Evolutionary conservation across 2,329 filamentous ascomycete genomes (phyloP).

Genomic region (Coniochaeta sp.): DNA sequence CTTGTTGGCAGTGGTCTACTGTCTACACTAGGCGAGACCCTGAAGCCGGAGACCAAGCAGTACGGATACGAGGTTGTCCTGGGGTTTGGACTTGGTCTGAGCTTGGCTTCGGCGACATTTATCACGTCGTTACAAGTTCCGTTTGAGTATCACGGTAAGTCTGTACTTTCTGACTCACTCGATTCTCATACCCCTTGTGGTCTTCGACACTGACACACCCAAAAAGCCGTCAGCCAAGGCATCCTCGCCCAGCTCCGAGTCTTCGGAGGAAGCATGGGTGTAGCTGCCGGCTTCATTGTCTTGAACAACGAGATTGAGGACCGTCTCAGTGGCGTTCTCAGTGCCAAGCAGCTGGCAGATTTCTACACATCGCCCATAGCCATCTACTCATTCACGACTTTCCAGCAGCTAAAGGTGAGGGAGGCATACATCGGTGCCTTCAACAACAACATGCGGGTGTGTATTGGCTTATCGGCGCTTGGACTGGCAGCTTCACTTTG

Average conservation of each 20-base stretch:
- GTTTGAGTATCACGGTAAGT: conserved; percentile 15
- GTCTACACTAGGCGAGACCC: not conserved
- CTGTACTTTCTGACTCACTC: too few relatives aligned
- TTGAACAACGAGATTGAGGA: conserved; percentile 13
- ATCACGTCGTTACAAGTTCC: conserved; percentile 12
- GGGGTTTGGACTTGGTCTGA: conserved; percentile 10
- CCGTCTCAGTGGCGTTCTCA: conserved; percentile 9
- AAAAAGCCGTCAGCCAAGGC: conserved; percentile 13
- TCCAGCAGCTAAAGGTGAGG: conserved; percentile 10
- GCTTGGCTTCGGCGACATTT: conserved; percentile 12
- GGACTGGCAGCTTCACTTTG: conserved; percentile 9
- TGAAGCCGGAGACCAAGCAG: conserved; percentile 8
- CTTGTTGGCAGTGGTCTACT: conserved; percentile 10
- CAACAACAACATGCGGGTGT: conserved; percentile 13
- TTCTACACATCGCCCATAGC: conserved; percentile 13
- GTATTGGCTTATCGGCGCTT: conserved; percentile 10
- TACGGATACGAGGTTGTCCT: conserved; percentile 13
- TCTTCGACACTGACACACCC: not conserved
- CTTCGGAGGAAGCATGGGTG: conserved; percentile 19
- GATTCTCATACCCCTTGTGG: not conserved
- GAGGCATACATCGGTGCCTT: conserved; percentile 14
- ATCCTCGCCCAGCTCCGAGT: conserved; percentile 16
- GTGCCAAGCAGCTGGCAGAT: conserved; percentile 9
- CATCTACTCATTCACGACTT: conserved; percentile 7
- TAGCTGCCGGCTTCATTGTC: conserved; percentile 15